phyloP scores from a whole-genome alignment of 2,329 filamentous ascomycete species.

The Karstenula rhodostoma region DNA sequence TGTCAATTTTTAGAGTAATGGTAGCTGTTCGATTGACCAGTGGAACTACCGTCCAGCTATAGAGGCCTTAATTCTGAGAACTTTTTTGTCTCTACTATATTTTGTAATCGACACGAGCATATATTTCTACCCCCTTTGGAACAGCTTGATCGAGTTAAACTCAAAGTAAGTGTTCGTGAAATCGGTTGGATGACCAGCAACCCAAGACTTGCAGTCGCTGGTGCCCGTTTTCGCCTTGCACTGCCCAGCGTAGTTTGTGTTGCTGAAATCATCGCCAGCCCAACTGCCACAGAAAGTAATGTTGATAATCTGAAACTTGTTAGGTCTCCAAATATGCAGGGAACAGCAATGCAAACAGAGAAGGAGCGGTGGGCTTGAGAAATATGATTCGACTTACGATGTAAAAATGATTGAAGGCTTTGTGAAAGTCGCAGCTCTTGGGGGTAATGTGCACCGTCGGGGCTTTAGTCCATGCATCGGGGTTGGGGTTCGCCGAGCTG shows the following conservation, averaged over 20 bases:
- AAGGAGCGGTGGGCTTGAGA: background rate
- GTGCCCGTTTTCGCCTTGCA: background rate
- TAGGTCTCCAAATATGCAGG: background rate
- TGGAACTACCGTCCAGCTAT: background rate
- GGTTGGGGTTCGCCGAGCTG: constrained; percentile 1
- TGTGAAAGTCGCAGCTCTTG: constrained; percentile 7
- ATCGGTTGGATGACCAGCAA: background rate
- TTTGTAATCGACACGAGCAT: background rate
- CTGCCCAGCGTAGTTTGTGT: constrained; percentile 4
- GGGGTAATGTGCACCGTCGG: constrained; percentile 11
- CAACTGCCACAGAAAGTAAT: constrained; percentile 59
- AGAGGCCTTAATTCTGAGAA: background rate
- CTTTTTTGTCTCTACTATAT: background rate
- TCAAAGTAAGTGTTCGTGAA: constrained; percentile 8
- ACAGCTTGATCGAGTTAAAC: constrained; percentile 10
- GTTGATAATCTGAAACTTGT: constrained; percentile 10
- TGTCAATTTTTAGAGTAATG: too few relatives aligned
- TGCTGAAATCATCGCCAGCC: constrained; percentile 11
- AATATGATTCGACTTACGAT: background rate
- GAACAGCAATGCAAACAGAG: background rate
- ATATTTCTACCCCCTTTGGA: background rate
- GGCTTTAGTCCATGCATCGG: constrained; percentile 8
- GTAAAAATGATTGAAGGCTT: background rate
- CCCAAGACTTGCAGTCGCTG: constrained; percentile 8
- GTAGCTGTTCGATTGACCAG: too few relatives aligned